Percentiles rank a stretch among this genome's conserved stretches.
These are phyloP conservation scores for Mixia osmundae DNA, from an alignment of 1,284 basidiomycete genomes.

Conservation along the genomic window DNA sequence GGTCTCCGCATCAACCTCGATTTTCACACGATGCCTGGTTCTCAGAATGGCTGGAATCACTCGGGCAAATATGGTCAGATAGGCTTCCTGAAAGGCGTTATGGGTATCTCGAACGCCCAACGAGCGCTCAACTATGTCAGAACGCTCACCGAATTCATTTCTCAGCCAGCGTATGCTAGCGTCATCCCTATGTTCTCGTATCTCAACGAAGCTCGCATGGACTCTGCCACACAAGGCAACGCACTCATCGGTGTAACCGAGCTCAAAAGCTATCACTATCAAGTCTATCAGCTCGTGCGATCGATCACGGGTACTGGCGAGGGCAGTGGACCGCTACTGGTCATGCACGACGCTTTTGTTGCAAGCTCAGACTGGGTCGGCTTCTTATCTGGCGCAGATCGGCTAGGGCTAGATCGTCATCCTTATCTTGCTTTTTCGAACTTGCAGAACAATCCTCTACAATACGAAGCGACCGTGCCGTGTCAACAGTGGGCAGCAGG, in stretches of 20 bases:
- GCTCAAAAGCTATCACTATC: slow-evolving; percentile 11
- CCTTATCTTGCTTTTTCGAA: slow-evolving; percentile 21
- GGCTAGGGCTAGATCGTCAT: slow-evolving; percentile 46
- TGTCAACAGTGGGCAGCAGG: slow-evolving; percentile 16
- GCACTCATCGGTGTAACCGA: slow-evolving; percentile 6
- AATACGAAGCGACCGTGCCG: slow-evolving; percentile 11
- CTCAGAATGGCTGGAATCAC: slow-evolving; percentile 37
- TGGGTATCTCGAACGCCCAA: slow-evolving; percentile 30
- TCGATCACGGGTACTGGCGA: slow-evolving; percentile 35
- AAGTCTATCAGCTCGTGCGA: slow-evolving; percentile 25
- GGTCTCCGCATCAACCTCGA: slow-evolving; percentile 65
- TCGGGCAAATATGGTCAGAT: slow-evolving; percentile 22
- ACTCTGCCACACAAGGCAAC: neutral
- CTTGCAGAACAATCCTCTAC: slow-evolving; percentile 11
- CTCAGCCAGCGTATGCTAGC: slow-evolving; percentile 18
- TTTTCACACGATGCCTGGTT: slow-evolving; percentile 51
- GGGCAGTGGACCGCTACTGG: slow-evolving; percentile 16
- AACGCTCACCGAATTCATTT: slow-evolving; percentile 20
- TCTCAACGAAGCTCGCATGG: slow-evolving; percentile 21
- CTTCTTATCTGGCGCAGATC: slow-evolving; percentile 35
- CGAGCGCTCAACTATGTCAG: slow-evolving; percentile 19
- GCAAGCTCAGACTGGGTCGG: slow-evolving; percentile 13
- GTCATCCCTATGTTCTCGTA: slow-evolving; percentile 19
- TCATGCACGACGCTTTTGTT: slow-evolving; percentile 18
- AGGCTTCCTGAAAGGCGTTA: slow-evolving; percentile 47